Evolutionary conservation across 768 basidiomycete species (phyloP).

Genomic region (Butyriboletus loyo): DNA sequence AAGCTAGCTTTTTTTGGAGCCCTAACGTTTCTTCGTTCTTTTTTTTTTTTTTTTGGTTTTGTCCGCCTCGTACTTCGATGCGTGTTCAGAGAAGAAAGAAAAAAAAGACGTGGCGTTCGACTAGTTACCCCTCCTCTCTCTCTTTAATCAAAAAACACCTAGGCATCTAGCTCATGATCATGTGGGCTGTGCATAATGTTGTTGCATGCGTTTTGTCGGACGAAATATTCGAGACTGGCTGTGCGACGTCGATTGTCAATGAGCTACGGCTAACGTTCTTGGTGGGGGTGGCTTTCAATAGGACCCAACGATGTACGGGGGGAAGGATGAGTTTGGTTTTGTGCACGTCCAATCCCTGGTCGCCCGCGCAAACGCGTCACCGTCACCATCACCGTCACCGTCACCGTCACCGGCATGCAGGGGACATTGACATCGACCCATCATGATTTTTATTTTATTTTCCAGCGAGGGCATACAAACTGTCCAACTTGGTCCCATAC

Average conservation of each 20-base stretch:
- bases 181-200: no score
- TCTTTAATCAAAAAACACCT: background rate
- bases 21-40: constrained; percentile 1
- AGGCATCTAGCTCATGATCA: background rate
- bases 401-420: no score
- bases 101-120: background rate
- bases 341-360: no score
- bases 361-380: no score
- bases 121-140: background rate
- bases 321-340: no score
- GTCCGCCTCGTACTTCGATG: no score
- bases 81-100: background rate
- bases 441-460: background rate
- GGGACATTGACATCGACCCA: no score
- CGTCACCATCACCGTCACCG: no score
- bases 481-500: constrained; percentile 28
- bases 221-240: background rate
- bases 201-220: background rate
- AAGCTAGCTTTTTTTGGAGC: background rate
- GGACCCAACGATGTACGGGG: no score
- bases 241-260: no score
- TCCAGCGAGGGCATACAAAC: constrained; percentile 19
- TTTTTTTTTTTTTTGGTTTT: background rate
- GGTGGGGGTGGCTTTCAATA: no score
- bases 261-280: no score